Percentiles rank a stretch among this genome's conserved stretches.
phyloP scores from a whole-genome alignment of 2,329 filamentous ascomycete genomes.

The Pyrenophora tritici-repentis region DNA sequence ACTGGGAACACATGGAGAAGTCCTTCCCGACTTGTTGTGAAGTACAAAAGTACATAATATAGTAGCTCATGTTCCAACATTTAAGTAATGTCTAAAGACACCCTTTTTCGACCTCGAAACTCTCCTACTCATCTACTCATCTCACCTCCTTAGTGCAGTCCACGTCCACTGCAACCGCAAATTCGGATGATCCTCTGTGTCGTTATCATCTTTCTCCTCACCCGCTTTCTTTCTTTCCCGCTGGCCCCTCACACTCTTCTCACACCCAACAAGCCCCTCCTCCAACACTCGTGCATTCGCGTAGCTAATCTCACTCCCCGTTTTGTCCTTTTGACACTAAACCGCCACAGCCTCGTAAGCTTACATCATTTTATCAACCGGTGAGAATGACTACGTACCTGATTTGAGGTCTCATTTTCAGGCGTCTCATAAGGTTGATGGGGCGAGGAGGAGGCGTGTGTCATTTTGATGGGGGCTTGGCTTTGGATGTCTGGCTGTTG shows the following conservation, averaged over 20 bases:
- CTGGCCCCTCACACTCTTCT: background rate
- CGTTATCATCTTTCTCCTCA: constrained; percentile 12
- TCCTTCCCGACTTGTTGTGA: too few species aligned
- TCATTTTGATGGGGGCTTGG: background rate
- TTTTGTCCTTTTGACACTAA: too few species aligned
- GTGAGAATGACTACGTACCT: too few species aligned
- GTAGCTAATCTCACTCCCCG: background rate
- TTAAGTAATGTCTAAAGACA: background rate
- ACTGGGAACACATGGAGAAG: too few species aligned
- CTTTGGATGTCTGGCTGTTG: background rate
- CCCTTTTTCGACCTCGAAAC: background rate
- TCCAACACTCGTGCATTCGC: constrained; percentile 20
- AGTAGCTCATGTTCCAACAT: background rate
- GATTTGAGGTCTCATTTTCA: background rate
- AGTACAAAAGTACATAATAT: too few species aligned
- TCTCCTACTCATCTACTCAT: constrained; percentile 21
- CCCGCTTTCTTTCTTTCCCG: constrained; percentile 6
- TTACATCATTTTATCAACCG: too few species aligned
- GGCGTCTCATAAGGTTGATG: background rate
- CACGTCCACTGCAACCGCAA: constrained; percentile 21
- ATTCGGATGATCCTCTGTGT: constrained; percentile 16
- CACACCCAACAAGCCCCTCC: constrained; percentile 14
- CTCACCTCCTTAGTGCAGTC: constrained; percentile 11
- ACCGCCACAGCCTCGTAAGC: too few species aligned
- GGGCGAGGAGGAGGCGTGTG: too few species aligned